Evolutionary conservation across 345 rosid genomes (phyloP), one percentile per base, ranked within the genome.

Genomic region (Odontarrhena argentea): DNA sequence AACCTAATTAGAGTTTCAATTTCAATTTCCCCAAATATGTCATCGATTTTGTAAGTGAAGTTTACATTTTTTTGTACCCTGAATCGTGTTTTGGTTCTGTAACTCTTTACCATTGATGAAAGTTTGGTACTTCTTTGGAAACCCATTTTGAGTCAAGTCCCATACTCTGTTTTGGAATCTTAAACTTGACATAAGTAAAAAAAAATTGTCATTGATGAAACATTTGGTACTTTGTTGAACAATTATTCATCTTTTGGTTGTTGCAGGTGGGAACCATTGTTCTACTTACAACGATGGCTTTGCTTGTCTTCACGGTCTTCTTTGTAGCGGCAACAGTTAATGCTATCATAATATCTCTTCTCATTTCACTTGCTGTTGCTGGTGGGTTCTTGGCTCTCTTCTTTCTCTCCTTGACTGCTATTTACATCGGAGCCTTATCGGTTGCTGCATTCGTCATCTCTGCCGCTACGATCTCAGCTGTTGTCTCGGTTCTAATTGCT

Each of bases 341-440:
- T 71, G 95, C 96, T 30, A 76, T 91, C 59, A 58, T 87, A 38
- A 51, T 94, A 18, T 88, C 92, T 48, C 85, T 94, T 64, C 77
- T 94, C 63, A 46, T 94, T 74, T 85, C 97, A 66, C 70, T 94
- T 75, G 97, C 95, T 11, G 85, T 86, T 14, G 97, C 87, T 8
- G 96, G 97, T 43, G 91, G 96, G 15, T 84, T 91, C 80, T 76
- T 94, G 81, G 92, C 97, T 59, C 58, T 94, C 24, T 94, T 88
- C 83, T 81, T 85, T 51, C 76, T 83, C 34, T 82, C 82, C 70
- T 74, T 88, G 48, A 74, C 95, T 11, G 91, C 85, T 32, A 47
- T 88, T 30, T 94, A 88, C 74, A 79, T 94, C 6, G 96, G 89
- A 58, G 97, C 96, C 30, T 74, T 91, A 70, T 79, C 86, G 3